Percentiles rank a stretch among this genome's conserved stretches.
Conservation (phyloP, 345 rosid species). For the Rhodamnia argentea region DNA sequence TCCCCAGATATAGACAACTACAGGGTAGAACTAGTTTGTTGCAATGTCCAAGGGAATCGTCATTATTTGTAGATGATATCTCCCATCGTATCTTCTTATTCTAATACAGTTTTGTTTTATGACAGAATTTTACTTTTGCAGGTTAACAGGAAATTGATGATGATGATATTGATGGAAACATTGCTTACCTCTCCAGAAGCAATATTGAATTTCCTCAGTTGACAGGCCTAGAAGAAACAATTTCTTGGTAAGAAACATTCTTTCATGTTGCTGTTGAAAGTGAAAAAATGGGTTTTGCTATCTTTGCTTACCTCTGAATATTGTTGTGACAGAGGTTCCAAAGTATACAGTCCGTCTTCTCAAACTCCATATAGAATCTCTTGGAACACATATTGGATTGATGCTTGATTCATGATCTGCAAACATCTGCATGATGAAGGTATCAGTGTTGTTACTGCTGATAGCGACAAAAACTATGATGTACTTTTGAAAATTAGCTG, state of each 20-base stretch:
- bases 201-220: constrained; percentile 63
- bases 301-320: constrained; percentile 60
- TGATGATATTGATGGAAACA: not conserved
- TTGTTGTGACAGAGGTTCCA: constrained; percentile 81
- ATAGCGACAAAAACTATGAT: not conserved
- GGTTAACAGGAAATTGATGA: not conserved
- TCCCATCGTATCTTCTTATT: not conserved
- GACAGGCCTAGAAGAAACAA: constrained; percentile 46
- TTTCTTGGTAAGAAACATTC: constrained; percentile 8
- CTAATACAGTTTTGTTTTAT: not conserved
- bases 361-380: constrained; percentile 69
- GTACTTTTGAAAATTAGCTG: not conserved
- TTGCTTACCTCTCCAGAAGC: constrained; percentile 85
- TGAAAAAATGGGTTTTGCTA: not conserved
- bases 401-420: constrained; percentile 82
- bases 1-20: not conserved
- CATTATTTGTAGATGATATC: not conserved
- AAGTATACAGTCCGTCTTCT: constrained; percentile 75
- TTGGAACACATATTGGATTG: constrained; percentile 68
- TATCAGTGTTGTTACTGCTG: not conserved
- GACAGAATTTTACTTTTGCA: not conserved
- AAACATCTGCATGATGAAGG: constrained; percentile 45
- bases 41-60: not conserved
- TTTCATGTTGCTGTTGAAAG: not conserved
- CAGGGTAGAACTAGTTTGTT: not conserved